Base-by-base conservation (phyloP, 495 filamentous ascomycete species). In the Aspergillus baeticus region DNA sequence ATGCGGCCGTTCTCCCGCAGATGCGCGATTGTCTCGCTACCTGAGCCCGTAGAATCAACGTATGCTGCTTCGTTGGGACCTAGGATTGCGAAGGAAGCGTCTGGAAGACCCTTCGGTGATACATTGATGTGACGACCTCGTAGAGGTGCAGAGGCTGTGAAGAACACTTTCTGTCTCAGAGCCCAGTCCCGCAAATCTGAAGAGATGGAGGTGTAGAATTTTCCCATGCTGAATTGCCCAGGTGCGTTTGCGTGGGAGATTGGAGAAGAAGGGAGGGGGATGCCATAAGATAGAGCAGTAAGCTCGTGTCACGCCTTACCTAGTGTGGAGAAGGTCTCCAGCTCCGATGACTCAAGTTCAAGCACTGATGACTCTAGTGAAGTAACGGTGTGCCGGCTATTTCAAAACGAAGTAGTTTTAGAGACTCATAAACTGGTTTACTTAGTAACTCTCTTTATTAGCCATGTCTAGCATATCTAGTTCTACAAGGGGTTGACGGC, bases 1-100 rank as follows among this genome's bases (percentile, higher is more conserved):
- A 89, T 77, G 11, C 89, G 77, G 17, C 85, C 87, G 64, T 91
- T 91, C 60, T 92, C 88, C 55, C 88, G 84, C 5, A 90, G 63
- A 61, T 91, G 89, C 3, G 77, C 71, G 42, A 92, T 84, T 0
- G 87, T 92, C 67, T 92, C 89, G 51, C 67, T 76, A 3, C 89
- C 88, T 22, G 81, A 86, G 6, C 89, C 89, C 0, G 84, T 88
- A 42, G 83, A 74, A 55, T 92, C 89, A 36, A 92, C 59, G 60
- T 90, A 92, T 61, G 84, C 88, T 37, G 83, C 86, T 6, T 75
- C 76, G 47, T 79, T 83, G 14, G 75, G 67, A 50, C 77, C 67
- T 37, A 87, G 69, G 45, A 91, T 67, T 5, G 84, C 77, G 53
- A 90, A 87, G 6, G 80, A 82, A 41, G 70, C 54, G 31, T 68